Conservation (phyloP, 352 stramenopile genomes). For the Phytopythium boreale region DNA sequence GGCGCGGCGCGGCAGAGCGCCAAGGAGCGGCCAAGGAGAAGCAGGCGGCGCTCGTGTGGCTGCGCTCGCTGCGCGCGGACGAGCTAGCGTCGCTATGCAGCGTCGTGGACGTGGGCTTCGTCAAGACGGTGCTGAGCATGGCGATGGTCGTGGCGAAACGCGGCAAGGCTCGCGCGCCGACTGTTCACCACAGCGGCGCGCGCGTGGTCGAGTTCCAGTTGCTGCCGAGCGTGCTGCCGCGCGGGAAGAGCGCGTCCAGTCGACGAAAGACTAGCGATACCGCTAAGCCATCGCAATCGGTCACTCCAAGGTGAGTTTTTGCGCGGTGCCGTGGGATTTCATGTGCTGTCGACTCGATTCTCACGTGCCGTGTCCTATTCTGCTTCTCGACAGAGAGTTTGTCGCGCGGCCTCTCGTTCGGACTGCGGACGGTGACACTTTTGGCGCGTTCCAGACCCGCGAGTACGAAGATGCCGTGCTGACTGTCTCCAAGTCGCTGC, state of each 20-base stretch:
- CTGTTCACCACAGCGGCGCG: background rate
- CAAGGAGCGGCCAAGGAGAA: slow-evolving; percentile 21
- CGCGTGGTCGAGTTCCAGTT: slow-evolving; percentile 55
- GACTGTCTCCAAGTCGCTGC: slow-evolving; percentile 29
- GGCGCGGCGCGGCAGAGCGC: slow-evolving; percentile 7
- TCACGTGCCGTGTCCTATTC: background rate
- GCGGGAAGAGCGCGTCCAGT: slow-evolving; percentile 10
- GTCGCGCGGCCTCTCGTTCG: slow-evolving; percentile 38
- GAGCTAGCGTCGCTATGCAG: slow-evolving; percentile 63
- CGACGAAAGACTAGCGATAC: background rate
- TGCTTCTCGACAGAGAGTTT: slow-evolving; percentile 38
- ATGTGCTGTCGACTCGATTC: slow-evolving; percentile 5
- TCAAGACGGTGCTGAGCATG: slow-evolving; percentile 81
- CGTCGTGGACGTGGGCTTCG: slow-evolving; percentile 63
- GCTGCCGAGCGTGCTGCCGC: slow-evolving; percentile 14
- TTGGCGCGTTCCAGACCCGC: slow-evolving; percentile 44
- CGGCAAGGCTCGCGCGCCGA: background rate
- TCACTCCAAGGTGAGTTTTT: slow-evolving; percentile 17
- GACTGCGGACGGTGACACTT: slow-evolving; percentile 50
- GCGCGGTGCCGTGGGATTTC: background rate
- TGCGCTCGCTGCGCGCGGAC: slow-evolving; percentile 28
- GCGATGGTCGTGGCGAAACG: slow-evolving; percentile 20
- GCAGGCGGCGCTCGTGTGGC: slow-evolving; percentile 43
- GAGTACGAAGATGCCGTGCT: slow-evolving; percentile 42
- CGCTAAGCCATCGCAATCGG: slow-evolving; percentile 10